Conservation (phyloP, 768 basidiomycete species). For the Suillus weaverae region DNA sequence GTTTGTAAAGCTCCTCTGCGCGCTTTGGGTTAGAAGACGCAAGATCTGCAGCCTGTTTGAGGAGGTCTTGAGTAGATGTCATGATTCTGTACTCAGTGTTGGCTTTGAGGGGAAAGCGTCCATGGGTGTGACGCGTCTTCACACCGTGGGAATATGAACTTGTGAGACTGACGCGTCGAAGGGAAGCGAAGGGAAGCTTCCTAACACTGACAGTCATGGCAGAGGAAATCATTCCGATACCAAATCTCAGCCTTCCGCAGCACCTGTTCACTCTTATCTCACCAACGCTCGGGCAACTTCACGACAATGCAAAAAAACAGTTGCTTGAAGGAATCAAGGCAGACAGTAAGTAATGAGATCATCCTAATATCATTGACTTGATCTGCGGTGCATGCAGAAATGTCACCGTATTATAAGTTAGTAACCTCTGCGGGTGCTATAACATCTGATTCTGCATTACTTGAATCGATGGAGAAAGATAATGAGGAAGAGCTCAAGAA, state of each 20-base stretch:
- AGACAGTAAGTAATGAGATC: constrained; percentile 58
- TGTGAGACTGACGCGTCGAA: constrained; percentile 37
- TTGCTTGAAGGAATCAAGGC: constrained; percentile 75
- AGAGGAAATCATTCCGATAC: constrained; percentile 86
- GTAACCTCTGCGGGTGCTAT: constrained; percentile 52
- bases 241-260: constrained; percentile 82
- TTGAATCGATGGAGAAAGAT: constrained; percentile 44
- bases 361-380: constrained; percentile 4
- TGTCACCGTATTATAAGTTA: constrained; percentile 79
- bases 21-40: constrained; percentile 50
- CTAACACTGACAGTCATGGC: constrained; percentile 51
- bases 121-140: constrained; percentile 29
- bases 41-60: constrained; percentile 51
- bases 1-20: constrained; percentile 75
- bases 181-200: background rate
- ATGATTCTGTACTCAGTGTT: constrained; percentile 12
- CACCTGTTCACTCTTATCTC: constrained; percentile 73
- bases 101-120: background rate
- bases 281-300: constrained; percentile 58
- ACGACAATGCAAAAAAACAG: constrained; percentile 61
- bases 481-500: constrained; percentile 73
- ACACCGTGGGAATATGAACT: constrained; percentile 27
- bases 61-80: constrained; percentile 25
- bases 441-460: constrained; percentile 37
- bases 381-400: constrained; percentile 50